Base-by-base conservation (phyloP, 2,329 filamentous ascomycete species). In the Cercospora beticola region DNA sequence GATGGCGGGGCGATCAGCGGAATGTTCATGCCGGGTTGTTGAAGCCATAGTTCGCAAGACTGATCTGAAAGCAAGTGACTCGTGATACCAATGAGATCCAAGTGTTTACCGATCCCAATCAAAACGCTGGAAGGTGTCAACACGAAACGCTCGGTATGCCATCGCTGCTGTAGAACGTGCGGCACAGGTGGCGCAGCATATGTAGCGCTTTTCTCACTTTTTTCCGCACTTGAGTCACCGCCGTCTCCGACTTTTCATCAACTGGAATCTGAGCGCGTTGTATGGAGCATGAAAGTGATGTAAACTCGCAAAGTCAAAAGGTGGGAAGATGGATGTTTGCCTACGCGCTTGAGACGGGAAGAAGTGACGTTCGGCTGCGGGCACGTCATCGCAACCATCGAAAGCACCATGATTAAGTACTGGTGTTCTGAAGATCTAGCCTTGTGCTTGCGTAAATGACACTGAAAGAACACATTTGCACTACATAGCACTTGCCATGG, bases 401-500 rank as follows among this genome's bases (percentile, higher is more conserved):
- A 54, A 23, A 54, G 23, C 46, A 52, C 23, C 21, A 14, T 12
- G 18, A 52, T 49, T 21, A 49, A 10, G 43, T 49, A 33, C 31
- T 33, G 31, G n/a, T 23, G 8, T 21, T 23, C 7, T 14, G 21
- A 23, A 21, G 3, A 23, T 49, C 3, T 52, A 52, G 10, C 49
- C 8, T 26, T 28, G 16, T 26, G 23, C 14, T 28, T 8, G 49
- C 16, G 36, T 43, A n/a, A 28, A 56, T 16, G 1, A 26, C 4
- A 4, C 3, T 18, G 56, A 33, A 21, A 57, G 23, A 57, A 16
- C 30, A 18, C 9, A 26, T 3, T 26, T 46, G 49, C 10, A 8
- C 9, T 23, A 7, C 49, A 54, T 16, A 26, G 23, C 12, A n/a
- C 6, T 56, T 8, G 14, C 30, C 26, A 73, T 73, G 72, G 58